Base-by-base conservation (phyloP, 2,329 filamentous ascomycete species). In the Elsinoe fawcettii region DNA sequence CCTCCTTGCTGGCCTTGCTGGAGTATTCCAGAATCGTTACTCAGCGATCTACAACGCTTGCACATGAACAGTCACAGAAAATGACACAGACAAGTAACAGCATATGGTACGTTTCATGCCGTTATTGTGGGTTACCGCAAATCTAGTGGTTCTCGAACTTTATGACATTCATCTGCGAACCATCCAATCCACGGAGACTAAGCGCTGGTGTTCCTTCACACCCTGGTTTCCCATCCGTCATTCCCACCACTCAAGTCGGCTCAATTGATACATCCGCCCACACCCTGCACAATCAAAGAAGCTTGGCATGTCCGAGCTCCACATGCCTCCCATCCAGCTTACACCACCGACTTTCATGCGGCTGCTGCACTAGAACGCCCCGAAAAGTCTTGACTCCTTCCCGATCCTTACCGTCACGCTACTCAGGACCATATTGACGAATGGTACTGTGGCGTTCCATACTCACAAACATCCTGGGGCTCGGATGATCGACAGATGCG, bases 301-400 rank as follows among this genome's bases (percentile, higher is more conserved):
- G 49, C 49, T 53, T 53, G 49, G 49, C 49, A 53, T 53, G 18
- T 18, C 30, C 30, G 8, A 36, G 30, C 16, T n/a, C 49, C 32
- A 53, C 49, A 20, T 23, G 30, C 32, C 39, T 12, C n/a, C 49
- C 49, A 53, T 12, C 11, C 32, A 20, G 5, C 49, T 34, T 16
- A 53, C 49, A 46, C 32, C 25, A 18, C 6, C 49, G 30, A 22
- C 32, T 25, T 18, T 30, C 32, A 25, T 37, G 34, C 49, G 30
- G 30, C 34, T 39, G 34, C 49, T 36, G 49, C 49, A 51, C 32
- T 34, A 53, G 20, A 8, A 37, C 7, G 18, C 34, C 14, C 30
- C 30, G 3, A 53, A 49, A 53, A 53, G 49, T 53, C 49, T 53
- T 53, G 49, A 53, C 49, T 53, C 49, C 49, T 53, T 53, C 49